These are phyloP conservation scores for Aureococcus anophagefferens DNA, from an alignment of 108 stramenopile species.

Conservation along the genomic window DNA sequence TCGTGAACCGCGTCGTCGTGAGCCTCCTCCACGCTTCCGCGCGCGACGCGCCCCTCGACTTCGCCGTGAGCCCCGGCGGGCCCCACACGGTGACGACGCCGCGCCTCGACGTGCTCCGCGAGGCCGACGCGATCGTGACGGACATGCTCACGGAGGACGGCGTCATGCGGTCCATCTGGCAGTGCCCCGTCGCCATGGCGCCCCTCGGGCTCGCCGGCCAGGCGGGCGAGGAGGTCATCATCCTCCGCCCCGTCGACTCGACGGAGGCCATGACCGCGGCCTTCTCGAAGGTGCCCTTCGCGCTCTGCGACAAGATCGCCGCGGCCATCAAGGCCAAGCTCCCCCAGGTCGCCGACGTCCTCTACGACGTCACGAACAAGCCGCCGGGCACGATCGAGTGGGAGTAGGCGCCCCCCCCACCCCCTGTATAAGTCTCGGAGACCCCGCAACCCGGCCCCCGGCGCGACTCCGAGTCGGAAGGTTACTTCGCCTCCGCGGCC, in stretches of 20 bases:
- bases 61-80: not conserved
- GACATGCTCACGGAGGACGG: slow-evolving; percentile 76
- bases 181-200: slow-evolving; percentile 91
- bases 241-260: slow-evolving; percentile 86
- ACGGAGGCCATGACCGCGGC: slow-evolving; percentile 99
- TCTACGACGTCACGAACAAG: slow-evolving; percentile 97
- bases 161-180: slow-evolving; percentile 88
- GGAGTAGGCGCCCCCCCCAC: slow-evolving; percentile 51
- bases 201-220: slow-evolving; percentile 92
- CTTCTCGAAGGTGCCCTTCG: slow-evolving; percentile 93
- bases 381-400: slow-evolving; percentile 99
- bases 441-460: too few species aligned
- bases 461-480: too few species aligned
- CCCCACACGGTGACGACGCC: slow-evolving; percentile 56
- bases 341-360: slow-evolving; percentile 86
- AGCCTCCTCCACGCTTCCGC: not conserved
- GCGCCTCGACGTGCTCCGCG: slow-evolving; percentile 73
- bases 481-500: too few species aligned
- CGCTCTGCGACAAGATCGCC: slow-evolving; percentile 80
- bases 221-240: slow-evolving; percentile 89
- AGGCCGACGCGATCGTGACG: slow-evolving; percentile 92
- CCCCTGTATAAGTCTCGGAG: too few species aligned
- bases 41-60: not conserved
- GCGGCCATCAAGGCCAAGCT: slow-evolving; percentile 95
- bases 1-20: not conserved